Evolutionary conservation across 495 filamentous ascomycete genomes (phyloP), one percentile per base, ranked within the genome.

Genomic region (Physcia stellaris): DNA sequence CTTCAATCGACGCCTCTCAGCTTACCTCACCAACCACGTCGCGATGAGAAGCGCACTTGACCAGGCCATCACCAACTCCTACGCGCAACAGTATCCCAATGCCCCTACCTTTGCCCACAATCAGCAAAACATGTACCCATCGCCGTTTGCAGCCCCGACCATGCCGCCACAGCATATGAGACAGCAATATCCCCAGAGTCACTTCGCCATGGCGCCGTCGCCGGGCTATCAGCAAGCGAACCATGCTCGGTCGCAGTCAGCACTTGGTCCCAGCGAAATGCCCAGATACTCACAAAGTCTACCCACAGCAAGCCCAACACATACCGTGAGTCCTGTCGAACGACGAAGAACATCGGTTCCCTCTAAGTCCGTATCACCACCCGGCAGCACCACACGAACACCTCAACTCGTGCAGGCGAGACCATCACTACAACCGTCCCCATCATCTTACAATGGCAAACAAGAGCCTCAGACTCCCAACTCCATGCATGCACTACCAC

Each of bases 21-120:
- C 75, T 1, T 79, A 75, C 47, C 49, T 79, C 13, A 64, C 67
- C 0, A 75, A 66, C 35, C 68, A 79, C 36, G 57, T 71, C 0
- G 71, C 66, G 4, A 73, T 77, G 61, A 62, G 72, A 38, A 65
- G 52, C 24, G 60, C 64, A 23, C 59, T 72, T 19, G 65, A 64
- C 28, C 62, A 71, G 31, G 52, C 61, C 9, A 58, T 75, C 30
- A 53, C 60, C 13, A 58, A 66, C 15, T 62, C 61, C 12, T 60
- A 66, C 30, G 58, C 55, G n/a, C 57, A 61, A 38, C 56, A 54
- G 61, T 72, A 43, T 54, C 56, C 47, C 41, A 65, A 53, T 40
- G 57, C 24, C 59, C 62, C 49, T 47, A 62, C 55, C 44, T 55
- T 49, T 46, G 51, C 30, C 32, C 60, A 56, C 46, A 51, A 57